phyloP scores from a whole-genome alignment of 257 asterid species.

The Phtheirospermum japonicum region DNA sequence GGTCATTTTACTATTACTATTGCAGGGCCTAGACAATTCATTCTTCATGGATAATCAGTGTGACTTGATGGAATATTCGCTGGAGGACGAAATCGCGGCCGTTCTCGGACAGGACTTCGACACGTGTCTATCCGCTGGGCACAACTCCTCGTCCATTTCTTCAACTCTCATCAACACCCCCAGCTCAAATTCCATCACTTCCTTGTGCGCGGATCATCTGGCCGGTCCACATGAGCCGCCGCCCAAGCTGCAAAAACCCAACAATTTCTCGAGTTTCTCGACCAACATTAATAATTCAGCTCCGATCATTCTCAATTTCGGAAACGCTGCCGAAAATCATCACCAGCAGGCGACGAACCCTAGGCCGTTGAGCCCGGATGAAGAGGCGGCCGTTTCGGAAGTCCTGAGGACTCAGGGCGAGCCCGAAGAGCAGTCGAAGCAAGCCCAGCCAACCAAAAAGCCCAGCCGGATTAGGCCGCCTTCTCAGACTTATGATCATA shows the following conservation, averaged over 20 bases:
- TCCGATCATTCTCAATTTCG: conserved; percentile 38
- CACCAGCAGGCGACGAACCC: not conserved
- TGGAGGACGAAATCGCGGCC: conserved; percentile 34
- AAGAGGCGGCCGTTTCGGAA: conserved; percentile 34
- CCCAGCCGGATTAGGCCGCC: conserved; percentile 37
- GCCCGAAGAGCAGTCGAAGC: conserved; percentile 22
- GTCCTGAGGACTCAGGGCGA: conserved; percentile 22
- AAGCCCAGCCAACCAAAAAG: conserved; percentile 18
- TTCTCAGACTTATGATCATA: conserved; percentile 46
- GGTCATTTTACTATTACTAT: not conserved
- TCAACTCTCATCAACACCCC: conserved; percentile 24
- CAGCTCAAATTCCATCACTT: conserved; percentile 21
- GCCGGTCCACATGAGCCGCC: conserved; percentile 26
- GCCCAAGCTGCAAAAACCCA: conserved; percentile 30
- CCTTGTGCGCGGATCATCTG: not conserved
- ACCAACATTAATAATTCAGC: conserved; percentile 14
- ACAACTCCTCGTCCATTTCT: conserved; percentile 10
- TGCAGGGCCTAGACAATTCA: conserved; percentile 33
- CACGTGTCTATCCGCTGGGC: not conserved
- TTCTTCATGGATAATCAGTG: conserved; percentile 23
- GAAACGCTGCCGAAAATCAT: conserved; percentile 22
- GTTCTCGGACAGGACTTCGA: conserved; percentile 28
- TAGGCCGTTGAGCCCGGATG: conserved; percentile 28
- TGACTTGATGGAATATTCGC: conserved; percentile 27
- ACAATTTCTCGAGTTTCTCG: conserved; percentile 20